phyloP scores from a whole-genome alignment of 768 basidiomycete species.

The Kwoniella heveanensis region DNA sequence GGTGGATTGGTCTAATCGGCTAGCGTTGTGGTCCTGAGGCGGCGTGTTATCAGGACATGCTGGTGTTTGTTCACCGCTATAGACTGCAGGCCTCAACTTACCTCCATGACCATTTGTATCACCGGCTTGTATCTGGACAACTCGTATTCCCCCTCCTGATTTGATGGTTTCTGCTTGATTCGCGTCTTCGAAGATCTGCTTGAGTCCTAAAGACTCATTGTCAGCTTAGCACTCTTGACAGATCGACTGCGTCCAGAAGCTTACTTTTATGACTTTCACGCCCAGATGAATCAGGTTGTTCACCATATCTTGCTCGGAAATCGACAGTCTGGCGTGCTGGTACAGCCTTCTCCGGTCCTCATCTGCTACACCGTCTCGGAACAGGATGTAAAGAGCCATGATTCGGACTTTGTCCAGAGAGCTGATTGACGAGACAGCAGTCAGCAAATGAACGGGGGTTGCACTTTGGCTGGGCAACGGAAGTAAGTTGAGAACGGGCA shows the following conservation, averaged over 20 bases:
- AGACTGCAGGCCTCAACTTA: slow-evolving; percentile 51
- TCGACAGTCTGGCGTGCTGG: slow-evolving; percentile 84
- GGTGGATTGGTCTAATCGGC: slow-evolving; percentile 69
- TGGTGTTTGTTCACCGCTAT: background rate
- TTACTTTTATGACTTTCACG: slow-evolving; percentile 76
- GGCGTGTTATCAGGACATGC: too few relatives aligned
- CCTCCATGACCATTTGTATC: slow-evolving; percentile 79
- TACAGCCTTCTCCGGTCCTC: slow-evolving; percentile 92
- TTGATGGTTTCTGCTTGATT: slow-evolving; percentile 69
- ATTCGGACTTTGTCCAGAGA: slow-evolving; percentile 92
- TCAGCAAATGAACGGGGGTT: background rate
- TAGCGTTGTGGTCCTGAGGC: slow-evolving; percentile 74
- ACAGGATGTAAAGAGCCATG: slow-evolving; percentile 90
- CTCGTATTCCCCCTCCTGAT: slow-evolving; percentile 90
- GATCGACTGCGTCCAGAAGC: slow-evolving; percentile 60
- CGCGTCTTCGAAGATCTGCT: slow-evolving; percentile 70
- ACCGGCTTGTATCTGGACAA: slow-evolving; percentile 89
- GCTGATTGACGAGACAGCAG: slow-evolving; percentile 57
- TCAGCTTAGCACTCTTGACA: background rate
- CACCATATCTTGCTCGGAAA: slow-evolving; percentile 90
- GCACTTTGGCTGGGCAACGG: too few relatives aligned
- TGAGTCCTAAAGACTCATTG: slow-evolving; percentile 8
- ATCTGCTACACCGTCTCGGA: slow-evolving; percentile 96
- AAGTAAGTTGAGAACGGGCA: too few relatives aligned
- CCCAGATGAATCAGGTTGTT: slow-evolving; percentile 84